Evolutionary conservation across 495 filamentous ascomycete genomes (phyloP).

Genomic region (Chaetomidium leptoderma): DNA sequence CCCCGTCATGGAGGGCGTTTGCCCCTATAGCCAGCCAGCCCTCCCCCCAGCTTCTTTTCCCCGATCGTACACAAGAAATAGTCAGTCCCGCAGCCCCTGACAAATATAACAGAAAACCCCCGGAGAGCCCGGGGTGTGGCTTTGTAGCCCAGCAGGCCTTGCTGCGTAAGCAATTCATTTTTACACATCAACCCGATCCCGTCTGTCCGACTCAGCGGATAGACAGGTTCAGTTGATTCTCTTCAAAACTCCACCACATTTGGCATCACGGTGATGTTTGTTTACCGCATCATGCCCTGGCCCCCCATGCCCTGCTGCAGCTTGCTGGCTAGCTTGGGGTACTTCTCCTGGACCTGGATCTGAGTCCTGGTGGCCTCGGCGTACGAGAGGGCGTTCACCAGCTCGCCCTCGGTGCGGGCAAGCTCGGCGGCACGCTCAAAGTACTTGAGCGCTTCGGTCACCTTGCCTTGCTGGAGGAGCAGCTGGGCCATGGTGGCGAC

Average conservation of each 20-base stretch:
- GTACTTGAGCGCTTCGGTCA: slow-evolving; percentile 90
- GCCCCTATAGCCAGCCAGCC: neutral
- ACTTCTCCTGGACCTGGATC: slow-evolving; percentile 96
- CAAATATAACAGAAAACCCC: neutral
- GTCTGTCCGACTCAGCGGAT: neutral
- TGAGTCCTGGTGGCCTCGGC: slow-evolving; percentile 96
- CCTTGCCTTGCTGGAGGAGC: slow-evolving; percentile 96
- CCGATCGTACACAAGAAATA: slow-evolving; percentile 1
- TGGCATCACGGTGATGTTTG: neutral
- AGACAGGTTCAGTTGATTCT: neutral
- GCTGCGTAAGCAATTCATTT: neutral
- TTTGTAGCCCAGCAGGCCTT: neutral
- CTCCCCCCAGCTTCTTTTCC: neutral
- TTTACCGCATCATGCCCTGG: slow-evolving; percentile 31
- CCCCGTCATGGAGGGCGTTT: neutral
- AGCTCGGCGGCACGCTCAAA: slow-evolving; percentile 95
- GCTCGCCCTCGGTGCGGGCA: slow-evolving; percentile 90
- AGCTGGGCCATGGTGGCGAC: slow-evolving; percentile 99
- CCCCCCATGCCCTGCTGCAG: slow-evolving; percentile 67
- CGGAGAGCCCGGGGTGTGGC: neutral
- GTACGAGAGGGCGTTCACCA: slow-evolving; percentile 94
- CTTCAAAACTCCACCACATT: neutral
- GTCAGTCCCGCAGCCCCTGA: neutral
- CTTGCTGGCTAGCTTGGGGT: slow-evolving; percentile 84
- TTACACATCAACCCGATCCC: neutral